Evolutionary conservation across 1,139 yeast species (phyloP), one percentile per base, ranked within the genome.

Genomic region (Blastobotrys petasosporus): DNA sequence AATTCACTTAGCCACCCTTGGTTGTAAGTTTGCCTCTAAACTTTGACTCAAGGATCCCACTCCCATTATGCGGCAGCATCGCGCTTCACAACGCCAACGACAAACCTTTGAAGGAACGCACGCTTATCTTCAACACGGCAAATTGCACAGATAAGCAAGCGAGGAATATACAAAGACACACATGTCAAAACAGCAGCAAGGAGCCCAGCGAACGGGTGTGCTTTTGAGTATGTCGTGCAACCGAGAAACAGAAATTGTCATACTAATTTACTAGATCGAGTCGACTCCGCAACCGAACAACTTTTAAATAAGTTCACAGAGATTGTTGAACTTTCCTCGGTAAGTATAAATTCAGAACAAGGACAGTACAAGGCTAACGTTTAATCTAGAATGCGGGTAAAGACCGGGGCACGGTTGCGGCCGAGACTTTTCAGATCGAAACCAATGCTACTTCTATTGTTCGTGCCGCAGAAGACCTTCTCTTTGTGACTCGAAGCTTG

Each of bases 401-500:
- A 40, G 65, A 63, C 37, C 51, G 58, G n/a, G 56, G 57, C 8
- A 51, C 62, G 2, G 52, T 61, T 12, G 67, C 67, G 2, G 55
- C 61, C 13, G 68, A 64, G 44, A 57, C 63, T 3, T 61, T 57
- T 46, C 65, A 63, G 37, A 62, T 65, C 7, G 67, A 64, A 48
- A 59, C 65, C 34, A 60, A 61, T 48, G 61, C 66, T 4, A 54
- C 64, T 0, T 56, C 66, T 6, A 57, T 64, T 43, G 62, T 67
- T n/a, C 58, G 68, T 2, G 66, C 70, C 1, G 63, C 64, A 4
- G 73, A 68, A 48, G 73, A 68, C 42, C 51, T 68, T 47, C 54
- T 68, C 38, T 64, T 63, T 47, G 63, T 68, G 32, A 66, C 72
- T 1, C 54, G 73, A 17, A 59, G 64, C 28, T 51, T 68, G 39